Conservation (phyloP, 352 stramenopile genomes). For the Phytophthora uliginosa region DNA sequence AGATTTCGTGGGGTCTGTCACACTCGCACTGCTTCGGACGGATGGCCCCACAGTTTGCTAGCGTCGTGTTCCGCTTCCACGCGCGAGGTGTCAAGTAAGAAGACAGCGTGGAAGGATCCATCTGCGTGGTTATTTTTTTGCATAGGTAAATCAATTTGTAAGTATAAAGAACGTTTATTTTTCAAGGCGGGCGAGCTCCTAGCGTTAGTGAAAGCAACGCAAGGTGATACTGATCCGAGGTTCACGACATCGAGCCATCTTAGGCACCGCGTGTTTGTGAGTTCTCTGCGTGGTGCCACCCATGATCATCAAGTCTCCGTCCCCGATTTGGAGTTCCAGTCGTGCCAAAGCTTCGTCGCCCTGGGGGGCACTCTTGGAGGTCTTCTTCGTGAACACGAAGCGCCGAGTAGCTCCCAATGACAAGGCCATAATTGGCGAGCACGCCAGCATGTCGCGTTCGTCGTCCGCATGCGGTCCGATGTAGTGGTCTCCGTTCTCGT, state of each 20-base stretch:
- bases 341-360: conserved; percentile 18
- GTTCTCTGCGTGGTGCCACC: conserved; percentile 80
- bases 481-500: conserved; percentile 82
- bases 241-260: conserved; percentile 59
- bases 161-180: conserved; percentile 14
- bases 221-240: conserved; percentile 62
- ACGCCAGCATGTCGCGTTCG: conserved; percentile 56
- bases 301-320: conserved; percentile 88
- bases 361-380: conserved; percentile 23
- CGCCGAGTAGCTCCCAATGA: conserved; percentile 73
- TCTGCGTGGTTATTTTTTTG: conserved; percentile 19
- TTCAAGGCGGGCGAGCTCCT: conserved; percentile 1
- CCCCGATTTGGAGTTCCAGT: conserved; percentile 64
- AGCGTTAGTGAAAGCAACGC: conserved; percentile 55
- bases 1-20: conserved; percentile 64
- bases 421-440: conserved; percentile 74
- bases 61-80: conserved; percentile 52
- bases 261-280: conserved; percentile 86
- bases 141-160: conserved; percentile 10
- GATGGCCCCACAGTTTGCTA: conserved; percentile 52
- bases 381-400: conserved; percentile 73
- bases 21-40: conserved; percentile 64
- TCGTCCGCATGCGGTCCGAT: conserved; percentile 87
- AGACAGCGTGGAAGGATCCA: neutral
- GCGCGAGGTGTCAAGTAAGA: conserved; percentile 23